Base-by-base conservation (phyloP, 768 basidiomycete species). In the Vararia minispora region DNA sequence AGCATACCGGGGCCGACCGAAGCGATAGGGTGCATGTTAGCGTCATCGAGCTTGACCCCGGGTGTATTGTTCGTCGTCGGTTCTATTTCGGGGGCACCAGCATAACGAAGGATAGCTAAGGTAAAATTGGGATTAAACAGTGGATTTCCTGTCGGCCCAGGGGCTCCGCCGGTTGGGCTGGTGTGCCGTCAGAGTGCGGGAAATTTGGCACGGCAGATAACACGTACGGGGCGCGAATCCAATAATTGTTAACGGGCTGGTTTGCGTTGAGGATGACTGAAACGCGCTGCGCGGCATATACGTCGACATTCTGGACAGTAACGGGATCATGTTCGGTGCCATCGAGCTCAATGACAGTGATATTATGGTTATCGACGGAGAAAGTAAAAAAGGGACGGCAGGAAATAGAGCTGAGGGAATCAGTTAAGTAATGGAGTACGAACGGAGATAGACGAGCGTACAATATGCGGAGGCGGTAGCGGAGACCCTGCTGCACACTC, bases 31-130 rank as follows among this genome's bases (percentile, higher is more conserved):
- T 52, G 48, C 6, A 56, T 35, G 18, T 54, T 43, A 14, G 37
- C 42, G 28, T 57, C 47, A 7, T 42, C 26, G 11, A 50, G 44
- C 0, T 43, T 45, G 6, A 43, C 26, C n/a, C 33, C 35, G 11
- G 28, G 13, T 9, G 43, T 37, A 7, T 27, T 40, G 29, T 25
- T 14, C 6, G 65, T 60, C 16, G 48, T 57, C 5, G 65, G 65
- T 13, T 69, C 67, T 10, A 24, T 41, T 5, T 22, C 27, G 5
- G 52, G 49, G 5, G 65, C 64, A 12, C 62, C 62, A 17, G 35
- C 38, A 40, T 68, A 68, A 18, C 67, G 59, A 8, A 68, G 44
- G 28, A 68, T 64, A 25, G 64, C 66, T 16, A 52, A 58, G 43
- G 59, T 66, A 39, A 49, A 13, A 16, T 34, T 28, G 11, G 14